Evolutionary conservation across 2,329 filamentous ascomycete genomes (phyloP), one percentile per base, ranked within the genome.

Genomic region (Nannizziopsis barbatae): DNA sequence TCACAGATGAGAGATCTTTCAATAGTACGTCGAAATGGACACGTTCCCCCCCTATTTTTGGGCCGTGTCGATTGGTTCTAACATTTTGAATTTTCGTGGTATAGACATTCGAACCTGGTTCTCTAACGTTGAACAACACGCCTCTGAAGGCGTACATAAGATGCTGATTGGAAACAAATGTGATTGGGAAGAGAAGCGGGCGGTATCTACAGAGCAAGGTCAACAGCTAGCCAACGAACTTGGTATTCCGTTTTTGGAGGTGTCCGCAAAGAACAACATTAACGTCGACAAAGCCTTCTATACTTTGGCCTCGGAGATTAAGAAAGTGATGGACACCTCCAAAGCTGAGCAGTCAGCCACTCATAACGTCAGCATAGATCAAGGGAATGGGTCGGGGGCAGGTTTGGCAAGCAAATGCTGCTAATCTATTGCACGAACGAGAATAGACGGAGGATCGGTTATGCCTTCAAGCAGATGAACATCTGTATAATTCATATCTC

Each of bases 111-210:
- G 89, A 63, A 96, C 92, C 57, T 98, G 92, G 92, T 98, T 98
- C 73, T 89, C 89, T 65, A 96, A 98, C 71, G 89, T 95, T 59
- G 89, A 95, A 68, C 89, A 95, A 70, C 89, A 98, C 72, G 92
- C 92, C 51, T 95, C 87, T 61, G 92, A 96, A 72, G 92, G 92
- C 62, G 92, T 98, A 65, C 95, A 96, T 80, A 98, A 96, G 77
- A 96, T 98, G 65, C 79, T 98, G 57, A 95, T 98, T 58, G 92
- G 92, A 66, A 98, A 98, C 79, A 98, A 98, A 74, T 98, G 92
- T 73, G 92, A 98, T 71, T 96, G 92, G 92, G 92, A 96, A 71
- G 92, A 98, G 73, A 96, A 96, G 77, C 84, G 92, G 58, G 88
- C 86, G 48, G 85, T 98, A 37, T 88, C 86, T 43, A 94, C 85